Evolutionary conservation across 1,284 basidiomycete species (phyloP).

Genomic region (Moesziomyces antarcticus): DNA sequence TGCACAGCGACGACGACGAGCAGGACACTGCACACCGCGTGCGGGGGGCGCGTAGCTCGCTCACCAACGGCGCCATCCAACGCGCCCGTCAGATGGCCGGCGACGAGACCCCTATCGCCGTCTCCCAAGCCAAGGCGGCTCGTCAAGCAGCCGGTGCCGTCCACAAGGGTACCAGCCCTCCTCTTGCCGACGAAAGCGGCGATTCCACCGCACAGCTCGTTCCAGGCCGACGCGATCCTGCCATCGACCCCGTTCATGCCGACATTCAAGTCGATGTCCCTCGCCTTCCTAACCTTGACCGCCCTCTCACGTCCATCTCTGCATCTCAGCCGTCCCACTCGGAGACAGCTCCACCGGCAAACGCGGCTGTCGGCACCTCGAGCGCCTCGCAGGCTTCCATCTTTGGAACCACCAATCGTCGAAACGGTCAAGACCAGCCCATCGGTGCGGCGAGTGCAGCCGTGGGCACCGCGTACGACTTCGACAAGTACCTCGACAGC

Average conservation of each 20-base stretch:
- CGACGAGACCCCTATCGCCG: constrained; percentile 42
- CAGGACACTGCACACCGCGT: constrained; percentile 16
- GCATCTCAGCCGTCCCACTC: background rate
- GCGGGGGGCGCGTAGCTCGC: constrained; percentile 29
- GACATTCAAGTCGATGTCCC: constrained; percentile 39
- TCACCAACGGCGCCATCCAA: constrained; percentile 44
- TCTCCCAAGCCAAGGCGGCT: constrained; percentile 33
- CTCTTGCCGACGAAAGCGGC: constrained; percentile 30
- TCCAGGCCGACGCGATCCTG: constrained; percentile 23
- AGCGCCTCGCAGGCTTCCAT: constrained; percentile 30
- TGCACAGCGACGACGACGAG: background rate
- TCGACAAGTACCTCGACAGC: constrained; percentile 44
- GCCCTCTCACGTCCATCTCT: background rate
- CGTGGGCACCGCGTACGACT: constrained; percentile 36
- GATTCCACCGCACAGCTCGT: constrained; percentile 35
- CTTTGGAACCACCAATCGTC: constrained; percentile 32
- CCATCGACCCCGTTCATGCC: constrained; percentile 10
- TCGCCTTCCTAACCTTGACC: constrained; percentile 20
- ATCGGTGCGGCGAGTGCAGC: constrained; percentile 12
- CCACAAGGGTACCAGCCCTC: constrained; percentile 11
- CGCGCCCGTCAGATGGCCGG: constrained; percentile 38
- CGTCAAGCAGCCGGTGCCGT: constrained; percentile 16
- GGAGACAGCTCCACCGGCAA: background rate
- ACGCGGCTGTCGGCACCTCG: constrained; percentile 9
- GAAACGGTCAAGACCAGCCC: constrained; percentile 27